Evolutionary conservation across 257 asterid species (phyloP).

Genomic region (Scutellaria baicalensis): DNA sequence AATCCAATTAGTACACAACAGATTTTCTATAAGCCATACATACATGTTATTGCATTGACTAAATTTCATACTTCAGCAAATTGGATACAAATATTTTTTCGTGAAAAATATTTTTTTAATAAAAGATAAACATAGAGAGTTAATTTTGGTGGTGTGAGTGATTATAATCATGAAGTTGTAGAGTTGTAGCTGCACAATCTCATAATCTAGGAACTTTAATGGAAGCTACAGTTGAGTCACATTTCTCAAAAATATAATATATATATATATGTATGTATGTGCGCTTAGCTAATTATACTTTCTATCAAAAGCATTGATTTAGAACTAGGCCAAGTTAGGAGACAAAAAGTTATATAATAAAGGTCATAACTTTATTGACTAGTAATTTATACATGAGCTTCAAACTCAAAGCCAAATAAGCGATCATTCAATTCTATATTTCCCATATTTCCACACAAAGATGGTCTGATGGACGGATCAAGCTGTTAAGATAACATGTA

Average conservation of each 20-base stretch:
- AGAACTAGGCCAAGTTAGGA: neutral
- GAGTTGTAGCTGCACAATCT: neutral
- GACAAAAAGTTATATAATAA: neutral
- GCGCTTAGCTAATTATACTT: neutral
- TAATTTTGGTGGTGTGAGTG: neutral
- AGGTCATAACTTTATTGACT: neutral
- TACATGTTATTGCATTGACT: neutral
- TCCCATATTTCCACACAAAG: neutral
- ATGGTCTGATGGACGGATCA: conserved; percentile 10
- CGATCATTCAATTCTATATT: neutral
- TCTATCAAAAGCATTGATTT: neutral
- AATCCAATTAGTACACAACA: neutral
- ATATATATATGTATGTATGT: too few relatives aligned
- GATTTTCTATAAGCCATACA: neutral
- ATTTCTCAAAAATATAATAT: neutral
- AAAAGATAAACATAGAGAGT: neutral
- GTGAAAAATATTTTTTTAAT: neutral
- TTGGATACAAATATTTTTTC: neutral
- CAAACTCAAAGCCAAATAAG: neutral
- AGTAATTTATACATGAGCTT: neutral
- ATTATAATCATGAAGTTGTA: too few relatives aligned
- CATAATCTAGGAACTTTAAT: neutral
- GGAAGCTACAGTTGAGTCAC: neutral
- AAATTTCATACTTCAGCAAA: neutral
- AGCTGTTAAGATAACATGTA: neutral